Conservation (phyloP, 805 yeast species). For the Saturnispora gosingensis region DNA sequence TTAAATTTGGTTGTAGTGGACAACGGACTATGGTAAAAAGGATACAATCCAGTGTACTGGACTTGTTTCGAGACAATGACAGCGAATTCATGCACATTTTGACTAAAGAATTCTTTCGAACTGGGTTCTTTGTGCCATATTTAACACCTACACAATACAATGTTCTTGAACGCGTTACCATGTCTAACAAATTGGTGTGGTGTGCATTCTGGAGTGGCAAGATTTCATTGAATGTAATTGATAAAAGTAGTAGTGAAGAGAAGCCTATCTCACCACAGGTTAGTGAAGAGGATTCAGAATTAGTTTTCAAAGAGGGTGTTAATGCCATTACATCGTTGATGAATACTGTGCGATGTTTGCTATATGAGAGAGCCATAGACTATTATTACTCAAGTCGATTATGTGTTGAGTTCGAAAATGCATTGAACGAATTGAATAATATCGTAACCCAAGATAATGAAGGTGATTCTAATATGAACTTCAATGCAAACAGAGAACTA, state of each 20-base stretch:
- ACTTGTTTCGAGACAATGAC: conserved; percentile 13
- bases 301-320: conserved; percentile 37
- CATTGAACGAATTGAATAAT: conserved; percentile 12
- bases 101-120: conserved; percentile 28
- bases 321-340: conserved; percentile 37
- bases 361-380: conserved; percentile 66
- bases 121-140: conserved; percentile 37
- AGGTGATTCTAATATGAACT: too few species aligned
- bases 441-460: neutral
- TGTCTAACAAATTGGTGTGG: conserved; percentile 32
- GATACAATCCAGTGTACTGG: conserved; percentile 4
- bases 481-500: neutral
- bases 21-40: conserved; percentile 1
- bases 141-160: conserved; percentile 48
- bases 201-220: conserved; percentile 35
- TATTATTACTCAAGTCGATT: conserved; percentile 15
- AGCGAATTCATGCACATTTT: conserved; percentile 20
- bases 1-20: neutral
- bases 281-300: conserved; percentile 20
- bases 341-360: conserved; percentile 48
- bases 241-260: conserved; percentile 17
- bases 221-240: conserved; percentile 15
- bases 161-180: conserved; percentile 38
- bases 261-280: conserved; percentile 3
- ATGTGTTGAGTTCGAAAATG: conserved; percentile 3